Evolutionary conservation across 495 filamentous ascomycete species (phyloP).

Genomic region (Cladorrhinum samala): DNA sequence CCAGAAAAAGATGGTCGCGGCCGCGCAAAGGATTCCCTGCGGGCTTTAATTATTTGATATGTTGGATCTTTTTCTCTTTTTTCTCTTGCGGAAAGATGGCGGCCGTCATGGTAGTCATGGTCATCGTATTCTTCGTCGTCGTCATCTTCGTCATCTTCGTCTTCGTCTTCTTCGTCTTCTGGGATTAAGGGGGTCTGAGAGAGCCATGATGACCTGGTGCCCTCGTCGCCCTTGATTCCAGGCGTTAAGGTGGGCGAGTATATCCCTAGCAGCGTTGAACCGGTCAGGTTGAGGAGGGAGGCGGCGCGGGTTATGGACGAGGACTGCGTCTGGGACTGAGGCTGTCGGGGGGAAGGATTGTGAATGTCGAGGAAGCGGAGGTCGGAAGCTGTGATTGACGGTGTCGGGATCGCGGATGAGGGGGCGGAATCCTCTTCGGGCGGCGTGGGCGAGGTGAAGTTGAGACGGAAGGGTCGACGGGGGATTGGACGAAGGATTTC

Average conservation of each 20-base stretch:
- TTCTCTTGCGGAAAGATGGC: no score
- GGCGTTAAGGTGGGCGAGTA: conserved; percentile 52
- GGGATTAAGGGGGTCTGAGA: conserved; percentile 26
- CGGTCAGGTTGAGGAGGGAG: conserved; percentile 81
- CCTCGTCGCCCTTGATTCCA: conserved; percentile 13
- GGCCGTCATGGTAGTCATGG: conserved; percentile 27
- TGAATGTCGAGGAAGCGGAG: conserved; percentile 33
- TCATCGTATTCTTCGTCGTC: conserved; percentile 45
- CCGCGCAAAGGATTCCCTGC: neutral
- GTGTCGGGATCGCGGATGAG: conserved; percentile 3
- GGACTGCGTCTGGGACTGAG: neutral
- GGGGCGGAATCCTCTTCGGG: conserved; percentile 39
- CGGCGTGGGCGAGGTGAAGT: conserved; percentile 45
- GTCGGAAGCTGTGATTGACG: conserved; percentile 28
- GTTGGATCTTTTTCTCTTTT: neutral
- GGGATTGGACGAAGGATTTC: conserved; percentile 51
- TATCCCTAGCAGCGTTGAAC: conserved; percentile 85
- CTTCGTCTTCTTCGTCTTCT: neutral
- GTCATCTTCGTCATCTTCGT: no score
- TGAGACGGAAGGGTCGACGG: conserved; percentile 65
- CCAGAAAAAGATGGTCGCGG: no score
- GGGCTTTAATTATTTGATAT: neutral
- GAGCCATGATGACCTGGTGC: conserved; percentile 55
- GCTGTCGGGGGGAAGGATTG: conserved; percentile 5
- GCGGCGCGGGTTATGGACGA: conserved; percentile 52